Conservation (phyloP, 208 protist species). For the Leishmania gerbilli region DNA sequence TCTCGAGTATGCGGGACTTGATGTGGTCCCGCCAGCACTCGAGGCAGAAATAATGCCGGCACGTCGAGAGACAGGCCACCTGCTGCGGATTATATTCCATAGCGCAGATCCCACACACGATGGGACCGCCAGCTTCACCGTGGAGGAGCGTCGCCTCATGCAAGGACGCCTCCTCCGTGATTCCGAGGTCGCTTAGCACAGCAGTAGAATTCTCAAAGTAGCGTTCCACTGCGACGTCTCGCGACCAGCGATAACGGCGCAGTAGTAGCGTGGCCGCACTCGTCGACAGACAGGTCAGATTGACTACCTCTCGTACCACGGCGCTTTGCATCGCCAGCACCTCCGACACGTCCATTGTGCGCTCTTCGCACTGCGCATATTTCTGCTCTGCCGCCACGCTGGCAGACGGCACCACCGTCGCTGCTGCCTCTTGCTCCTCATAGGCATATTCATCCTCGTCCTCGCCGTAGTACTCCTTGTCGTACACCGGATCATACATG, state of each 20-base stretch:
- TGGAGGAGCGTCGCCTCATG: not conserved
- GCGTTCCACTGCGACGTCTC: slow-evolving; percentile 24
- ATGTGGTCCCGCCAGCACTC: slow-evolving; percentile 47
- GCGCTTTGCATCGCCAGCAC: slow-evolving; percentile 21
- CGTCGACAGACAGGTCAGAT: slow-evolving; percentile 21
- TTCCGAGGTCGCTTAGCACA: slow-evolving; percentile 11
- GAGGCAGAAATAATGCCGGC: slow-evolving; percentile 37
- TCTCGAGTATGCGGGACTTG: slow-evolving; percentile 13
- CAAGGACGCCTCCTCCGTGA: slow-evolving; percentile 6
- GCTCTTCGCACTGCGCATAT: slow-evolving; percentile 10
- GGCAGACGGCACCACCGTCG: not conserved
- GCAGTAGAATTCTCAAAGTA: slow-evolving; percentile 20
- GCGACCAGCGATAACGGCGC: slow-evolving; percentile 15
- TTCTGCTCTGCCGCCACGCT: not conserved
- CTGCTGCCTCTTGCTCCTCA: not conserved
- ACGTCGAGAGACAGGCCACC: slow-evolving; percentile 29
- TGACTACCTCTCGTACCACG: slow-evolving; percentile 18
- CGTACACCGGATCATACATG: slow-evolving; percentile 23
- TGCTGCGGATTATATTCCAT: slow-evolving; percentile 25
- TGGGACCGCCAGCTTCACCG: not conserved
- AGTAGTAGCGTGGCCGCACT: slow-evolving; percentile 19
- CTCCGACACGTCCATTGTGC: slow-evolving; percentile 20
- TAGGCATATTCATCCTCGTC: slow-evolving; percentile 25
- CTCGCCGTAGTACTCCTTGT: slow-evolving; percentile 26
- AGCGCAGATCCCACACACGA: slow-evolving; percentile 6